Conservation (phyloP, 2,329 filamentous ascomycete genomes). For the Ceratocystis colombiana region DNA sequence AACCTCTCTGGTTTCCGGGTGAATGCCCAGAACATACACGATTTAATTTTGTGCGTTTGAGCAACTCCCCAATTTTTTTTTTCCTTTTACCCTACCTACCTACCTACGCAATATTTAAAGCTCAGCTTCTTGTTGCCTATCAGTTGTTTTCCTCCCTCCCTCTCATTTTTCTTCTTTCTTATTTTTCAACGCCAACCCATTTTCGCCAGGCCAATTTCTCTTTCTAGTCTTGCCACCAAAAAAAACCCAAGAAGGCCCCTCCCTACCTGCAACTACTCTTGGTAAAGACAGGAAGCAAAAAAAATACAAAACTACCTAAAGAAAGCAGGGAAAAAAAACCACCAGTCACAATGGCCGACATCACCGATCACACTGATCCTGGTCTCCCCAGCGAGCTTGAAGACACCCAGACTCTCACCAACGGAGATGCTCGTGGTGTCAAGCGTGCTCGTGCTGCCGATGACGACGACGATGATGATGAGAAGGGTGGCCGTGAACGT, state of each 20-base stretch:
- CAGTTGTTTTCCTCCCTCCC: conserved; percentile 6
- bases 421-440: conserved; percentile 64
- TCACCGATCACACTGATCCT: conserved; percentile 67
- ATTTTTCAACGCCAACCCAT: conserved; percentile 11
- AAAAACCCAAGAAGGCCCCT: not conserved
- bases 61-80: conserved; percentile 17
- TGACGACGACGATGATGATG: conserved; percentile 94
- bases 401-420: conserved; percentile 54
- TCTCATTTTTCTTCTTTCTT: conserved; percentile 7
- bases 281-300: not conserved
- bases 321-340: conserved; percentile 5
- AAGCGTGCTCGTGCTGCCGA: conserved; percentile 81
- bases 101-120: not conserved
- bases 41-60: conserved; percentile 11
- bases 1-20: conserved; percentile 9
- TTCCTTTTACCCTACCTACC: conserved; percentile 6
- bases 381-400: conserved; percentile 60
- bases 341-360: conserved; percentile 57
- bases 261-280: conserved; percentile 8
- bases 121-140: not conserved
- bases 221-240: conserved; percentile 12
- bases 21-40: not conserved
- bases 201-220: not conserved
- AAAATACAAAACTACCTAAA: not conserved
- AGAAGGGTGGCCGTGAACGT: conserved; percentile 94